phyloP scores from a whole-genome alignment of 2,329 filamentous ascomycete genomes.

The Neurospora crassa region DNA sequence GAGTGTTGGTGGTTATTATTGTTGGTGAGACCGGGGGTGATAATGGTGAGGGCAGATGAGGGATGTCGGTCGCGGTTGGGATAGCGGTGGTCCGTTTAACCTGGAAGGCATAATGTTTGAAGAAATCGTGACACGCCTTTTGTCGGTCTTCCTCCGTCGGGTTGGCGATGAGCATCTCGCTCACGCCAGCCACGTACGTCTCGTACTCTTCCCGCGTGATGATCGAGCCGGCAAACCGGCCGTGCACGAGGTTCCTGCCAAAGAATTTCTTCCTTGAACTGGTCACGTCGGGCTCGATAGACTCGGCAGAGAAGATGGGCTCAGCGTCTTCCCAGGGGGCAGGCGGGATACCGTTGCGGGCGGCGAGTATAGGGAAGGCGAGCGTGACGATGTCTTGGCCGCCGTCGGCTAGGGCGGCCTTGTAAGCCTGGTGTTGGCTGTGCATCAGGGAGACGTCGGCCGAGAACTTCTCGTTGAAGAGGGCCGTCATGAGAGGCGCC shows the following conservation, averaged over 20 bases:
- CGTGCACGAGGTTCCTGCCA: conserved; percentile 12
- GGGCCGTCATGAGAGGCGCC: conserved; percentile 15
- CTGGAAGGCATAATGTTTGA: conserved; percentile 16
- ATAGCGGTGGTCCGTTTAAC: not conserved
- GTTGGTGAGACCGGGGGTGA: not conserved
- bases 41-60: not conserved
- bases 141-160: conserved; percentile 5
- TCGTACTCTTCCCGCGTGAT: conserved; percentile 11
- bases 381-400: not conserved
- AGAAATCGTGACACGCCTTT: conserved; percentile 14
- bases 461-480: conserved; percentile 14
- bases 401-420: conserved; percentile 1
- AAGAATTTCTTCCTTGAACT: not conserved
- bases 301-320: conserved; percentile 1
- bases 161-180: not conserved
- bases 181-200: conserved; percentile 1
- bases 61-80: not conserved
- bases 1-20: not conserved
- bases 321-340: not conserved
- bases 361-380: conserved; percentile 13
- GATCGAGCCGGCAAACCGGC: conserved; percentile 5
- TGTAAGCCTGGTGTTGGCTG: conserved; percentile 7
- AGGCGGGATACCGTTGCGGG: conserved; percentile 3
- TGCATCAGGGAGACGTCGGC: conserved; percentile 6
- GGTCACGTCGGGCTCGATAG: conserved; percentile 10